Conservation (phyloP, 352 stramenopile species). For the Globisporangium takayamanum region DNA sequence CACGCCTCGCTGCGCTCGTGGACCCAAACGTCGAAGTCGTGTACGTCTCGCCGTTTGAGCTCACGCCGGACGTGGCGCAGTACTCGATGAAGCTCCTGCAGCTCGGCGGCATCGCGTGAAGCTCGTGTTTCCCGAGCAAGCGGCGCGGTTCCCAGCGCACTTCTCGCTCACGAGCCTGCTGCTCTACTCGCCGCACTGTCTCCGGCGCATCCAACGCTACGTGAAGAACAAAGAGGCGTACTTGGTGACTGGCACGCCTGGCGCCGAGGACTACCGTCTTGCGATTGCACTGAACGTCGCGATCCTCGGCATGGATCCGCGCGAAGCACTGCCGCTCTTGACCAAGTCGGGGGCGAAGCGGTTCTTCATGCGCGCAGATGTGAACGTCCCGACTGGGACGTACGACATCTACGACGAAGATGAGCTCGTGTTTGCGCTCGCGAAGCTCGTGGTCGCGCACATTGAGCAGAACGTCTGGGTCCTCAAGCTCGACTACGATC, state of each 20-base stretch:
- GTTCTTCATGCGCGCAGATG: conserved; percentile 76
- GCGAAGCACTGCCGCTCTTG: conserved; percentile 39
- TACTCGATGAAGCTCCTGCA: conserved; percentile 86
- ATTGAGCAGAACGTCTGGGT: conserved; percentile 74
- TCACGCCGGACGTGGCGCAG: conserved; percentile 63
- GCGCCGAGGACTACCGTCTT: conserved; percentile 74
- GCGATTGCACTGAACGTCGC: conserved; percentile 71
- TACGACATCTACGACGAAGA: conserved; percentile 89
- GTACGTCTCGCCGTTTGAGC: conserved; percentile 83
- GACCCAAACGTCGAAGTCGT: conserved; percentile 81
- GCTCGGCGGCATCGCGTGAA: conserved; percentile 70
- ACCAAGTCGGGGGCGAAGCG: conserved; percentile 79
- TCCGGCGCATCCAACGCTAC: conserved; percentile 57
- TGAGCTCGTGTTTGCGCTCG: conserved; percentile 74
- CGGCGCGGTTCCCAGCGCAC: conserved; percentile 67
- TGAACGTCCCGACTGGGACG: conserved; percentile 80
- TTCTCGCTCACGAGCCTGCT: conserved; percentile 77
- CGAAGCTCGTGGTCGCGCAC: conserved; percentile 83
- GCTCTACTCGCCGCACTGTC: conserved; percentile 78
- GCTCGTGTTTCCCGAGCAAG: conserved; percentile 81
- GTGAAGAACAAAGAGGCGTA: conserved; percentile 62
- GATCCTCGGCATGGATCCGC: conserved; percentile 58
- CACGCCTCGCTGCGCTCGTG: conserved; percentile 55
- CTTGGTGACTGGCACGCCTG: conserved; percentile 66
- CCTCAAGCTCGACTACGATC: conserved; percentile 80